Base-by-base conservation (phyloP, 768 basidiomycete species). In the Leccinum barrowsii region DNA sequence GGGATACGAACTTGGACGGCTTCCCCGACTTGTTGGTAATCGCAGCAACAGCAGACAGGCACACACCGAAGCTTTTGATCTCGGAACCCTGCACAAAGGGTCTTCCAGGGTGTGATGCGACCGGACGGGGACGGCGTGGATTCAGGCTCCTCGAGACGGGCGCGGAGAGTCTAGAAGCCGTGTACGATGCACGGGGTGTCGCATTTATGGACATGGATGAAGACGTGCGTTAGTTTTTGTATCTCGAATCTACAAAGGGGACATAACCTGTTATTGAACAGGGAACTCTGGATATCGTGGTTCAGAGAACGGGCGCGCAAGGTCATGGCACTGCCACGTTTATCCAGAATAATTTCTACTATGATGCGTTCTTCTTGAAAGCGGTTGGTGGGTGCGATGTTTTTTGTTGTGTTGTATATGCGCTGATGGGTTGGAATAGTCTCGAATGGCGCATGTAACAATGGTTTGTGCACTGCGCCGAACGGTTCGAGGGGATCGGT, bases 311-410 rank as follows among this genome's bases (percentile, higher is more conserved):
- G 0, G 94, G 93, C 2, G 74, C 76, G 4, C 83, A 85, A 52
- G 82, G 82, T 2, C 75, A 74, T 47, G 87, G 88, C 13, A 84
- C 80, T 42, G 75, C 92, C 15, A 67, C 84, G 5, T 96, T 99
- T 68, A 77, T 99, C 50, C 94, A 96, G 74, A 99, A 99, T 68
- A 98, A 98, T 72, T 92, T 95, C 67, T 98, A 96, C 67, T 94
- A 94, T 68, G 97, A 99, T 63, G 96, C 97, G 0, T 99, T 99
- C 78, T 99, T 98, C 83, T 79, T 98, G 54, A 98, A 98, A 69
- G 93, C 97, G 2, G 90, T 94, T 46, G 89, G 95, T 96, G 44
- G 47, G 85, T 74, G 22, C 10, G 54, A 12, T 7, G 0, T 5
- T 42, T 22, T 22, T 17, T 28, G 40, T 32, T 47, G 26, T 40